These are phyloP conservation scores for Pseudocercospora cruenta DNA, from an alignment of 2,329 filamentous ascomycete genomes.

Conservation along the genomic window DNA sequence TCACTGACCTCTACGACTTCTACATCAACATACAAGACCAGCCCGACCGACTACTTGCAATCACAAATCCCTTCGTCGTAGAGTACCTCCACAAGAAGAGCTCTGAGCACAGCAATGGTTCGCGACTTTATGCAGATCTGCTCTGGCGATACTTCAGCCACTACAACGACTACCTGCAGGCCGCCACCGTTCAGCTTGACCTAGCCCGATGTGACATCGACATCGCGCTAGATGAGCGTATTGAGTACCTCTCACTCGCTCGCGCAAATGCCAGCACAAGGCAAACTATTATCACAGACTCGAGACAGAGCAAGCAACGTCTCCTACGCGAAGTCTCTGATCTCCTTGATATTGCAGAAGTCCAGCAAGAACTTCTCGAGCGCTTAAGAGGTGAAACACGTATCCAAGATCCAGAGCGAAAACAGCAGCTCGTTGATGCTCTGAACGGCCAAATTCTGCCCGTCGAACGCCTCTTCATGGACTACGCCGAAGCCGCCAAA, in stretches of 20 bases:
- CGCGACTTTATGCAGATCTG: constrained; percentile 77
- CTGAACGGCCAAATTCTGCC: constrained; percentile 74
- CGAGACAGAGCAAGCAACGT: constrained; percentile 70
- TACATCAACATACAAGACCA: constrained; percentile 80
- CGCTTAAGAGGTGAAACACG: constrained; percentile 74
- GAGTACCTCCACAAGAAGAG: constrained; percentile 82
- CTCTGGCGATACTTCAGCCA: constrained; percentile 92
- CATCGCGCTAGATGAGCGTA: constrained; percentile 79
- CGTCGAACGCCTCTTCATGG: constrained; percentile 88
- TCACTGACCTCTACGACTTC: constrained; percentile 97
- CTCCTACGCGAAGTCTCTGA: constrained; percentile 83
- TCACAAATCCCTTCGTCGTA: constrained; percentile 82
- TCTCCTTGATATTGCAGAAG: constrained; percentile 87
- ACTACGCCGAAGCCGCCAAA: constrained; percentile 84
- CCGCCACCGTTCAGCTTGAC: constrained; percentile 81
- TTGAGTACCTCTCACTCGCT: constrained; percentile 86
- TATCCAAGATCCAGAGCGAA: constrained; percentile 64
- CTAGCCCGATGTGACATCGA: constrained; percentile 81
- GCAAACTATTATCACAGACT: constrained; percentile 69
- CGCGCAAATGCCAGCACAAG: constrained; percentile 89
- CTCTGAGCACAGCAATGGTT: constrained; percentile 54
- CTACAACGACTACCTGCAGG: constrained; percentile 79
- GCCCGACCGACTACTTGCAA: constrained; percentile 81
- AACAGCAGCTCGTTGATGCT: constrained; percentile 62
- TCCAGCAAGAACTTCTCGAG: constrained; percentile 88